Percentiles rank a stretch among this genome's conserved stretches.
Conservation (phyloP, 257 asterid genomes). For the Sherardia arvensis region DNA sequence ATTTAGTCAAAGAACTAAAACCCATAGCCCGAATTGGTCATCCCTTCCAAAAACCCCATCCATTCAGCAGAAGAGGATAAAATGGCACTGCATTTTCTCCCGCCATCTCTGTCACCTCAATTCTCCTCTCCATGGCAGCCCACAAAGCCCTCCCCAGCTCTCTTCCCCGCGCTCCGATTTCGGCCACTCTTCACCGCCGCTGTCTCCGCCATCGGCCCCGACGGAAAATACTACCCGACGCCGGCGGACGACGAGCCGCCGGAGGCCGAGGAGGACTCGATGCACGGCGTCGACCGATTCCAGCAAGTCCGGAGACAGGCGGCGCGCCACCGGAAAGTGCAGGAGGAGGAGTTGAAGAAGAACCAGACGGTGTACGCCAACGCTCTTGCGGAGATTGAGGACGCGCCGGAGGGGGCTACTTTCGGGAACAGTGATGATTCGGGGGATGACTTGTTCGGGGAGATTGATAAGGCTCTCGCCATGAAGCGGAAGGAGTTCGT, state of each 20-base stretch:
- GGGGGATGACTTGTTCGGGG: constrained; percentile 90
- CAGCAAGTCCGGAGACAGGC: constrained; percentile 88
- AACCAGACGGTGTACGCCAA: constrained; percentile 58
- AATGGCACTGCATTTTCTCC: constrained; percentile 37
- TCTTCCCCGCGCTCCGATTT: constrained; percentile 18
- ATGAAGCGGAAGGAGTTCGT: constrained; percentile 77
- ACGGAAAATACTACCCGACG: constrained; percentile 67
- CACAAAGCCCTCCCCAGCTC: constrained; percentile 18
- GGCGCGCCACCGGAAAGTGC: constrained; percentile 52
- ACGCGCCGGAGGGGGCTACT: constrained; percentile 19
- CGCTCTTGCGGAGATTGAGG: constrained; percentile 76
- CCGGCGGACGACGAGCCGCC: constrained; percentile 95
- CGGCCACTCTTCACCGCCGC: constrained; percentile 21
- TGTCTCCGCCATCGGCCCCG: constrained; percentile 66
- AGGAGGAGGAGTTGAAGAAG: constrained; percentile 58
- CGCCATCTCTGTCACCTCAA: constrained; percentile 34
- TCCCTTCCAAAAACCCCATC: background rate
- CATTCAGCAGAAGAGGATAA: constrained; percentile 3
- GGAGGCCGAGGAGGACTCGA: constrained; percentile 87
- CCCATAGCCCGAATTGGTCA: background rate
- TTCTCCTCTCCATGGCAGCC: constrained; percentile 22
- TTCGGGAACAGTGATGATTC: constrained; percentile 18
- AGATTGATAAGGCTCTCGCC: constrained; percentile 86
- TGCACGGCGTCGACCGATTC: constrained; percentile 88
- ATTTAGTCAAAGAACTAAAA: background rate